These are phyloP conservation scores for Eucalyptus polyanthemos DNA, from an alignment of 345 rosid genomes.

Conservation along the genomic window DNA sequence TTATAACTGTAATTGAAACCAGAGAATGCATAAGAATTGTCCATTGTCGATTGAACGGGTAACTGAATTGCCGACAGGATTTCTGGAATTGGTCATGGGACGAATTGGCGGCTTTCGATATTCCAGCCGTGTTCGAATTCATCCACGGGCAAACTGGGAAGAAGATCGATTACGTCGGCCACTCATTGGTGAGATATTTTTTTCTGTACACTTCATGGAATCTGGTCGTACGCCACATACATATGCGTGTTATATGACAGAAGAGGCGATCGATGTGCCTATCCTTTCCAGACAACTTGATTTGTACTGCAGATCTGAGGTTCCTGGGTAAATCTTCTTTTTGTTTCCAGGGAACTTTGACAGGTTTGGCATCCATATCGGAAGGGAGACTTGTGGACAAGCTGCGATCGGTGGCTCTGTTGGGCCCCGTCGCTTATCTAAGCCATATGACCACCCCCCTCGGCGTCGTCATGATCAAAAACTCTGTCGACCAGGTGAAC, in stretches of 20 bases:
- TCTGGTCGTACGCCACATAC: not conserved
- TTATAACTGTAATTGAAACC: not conserved
- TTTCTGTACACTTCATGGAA: not conserved
- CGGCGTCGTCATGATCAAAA: slow-evolving; percentile 40
- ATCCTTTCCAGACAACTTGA: not conserved
- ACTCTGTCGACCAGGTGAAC: slow-evolving; percentile 68
- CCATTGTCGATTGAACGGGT: not conserved
- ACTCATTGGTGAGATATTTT: slow-evolving; percentile 49
- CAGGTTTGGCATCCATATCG: slow-evolving; percentile 66
- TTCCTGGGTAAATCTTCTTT: not conserved
- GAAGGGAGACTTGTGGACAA: slow-evolving; percentile 54
- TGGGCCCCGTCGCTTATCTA: slow-evolving; percentile 83
- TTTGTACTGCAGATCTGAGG: not conserved
- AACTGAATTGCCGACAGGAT: slow-evolving; percentile 18
- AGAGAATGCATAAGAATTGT: not conserved
- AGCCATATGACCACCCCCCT: slow-evolving; percentile 75
- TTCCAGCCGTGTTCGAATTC: slow-evolving; percentile 65
- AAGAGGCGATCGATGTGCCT: not conserved
- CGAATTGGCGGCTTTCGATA: slow-evolving; percentile 56
- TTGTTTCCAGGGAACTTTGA: slow-evolving; percentile 58
- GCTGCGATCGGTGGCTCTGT: slow-evolving; percentile 54
- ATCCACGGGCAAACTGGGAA: slow-evolving; percentile 44
- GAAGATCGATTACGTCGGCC: slow-evolving; percentile 82
- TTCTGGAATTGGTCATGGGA: slow-evolving; percentile 99
- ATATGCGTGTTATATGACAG: not conserved